Base-by-base conservation (phyloP, 1,139 yeast species). In the Groenewaldozyma sp. region DNA sequence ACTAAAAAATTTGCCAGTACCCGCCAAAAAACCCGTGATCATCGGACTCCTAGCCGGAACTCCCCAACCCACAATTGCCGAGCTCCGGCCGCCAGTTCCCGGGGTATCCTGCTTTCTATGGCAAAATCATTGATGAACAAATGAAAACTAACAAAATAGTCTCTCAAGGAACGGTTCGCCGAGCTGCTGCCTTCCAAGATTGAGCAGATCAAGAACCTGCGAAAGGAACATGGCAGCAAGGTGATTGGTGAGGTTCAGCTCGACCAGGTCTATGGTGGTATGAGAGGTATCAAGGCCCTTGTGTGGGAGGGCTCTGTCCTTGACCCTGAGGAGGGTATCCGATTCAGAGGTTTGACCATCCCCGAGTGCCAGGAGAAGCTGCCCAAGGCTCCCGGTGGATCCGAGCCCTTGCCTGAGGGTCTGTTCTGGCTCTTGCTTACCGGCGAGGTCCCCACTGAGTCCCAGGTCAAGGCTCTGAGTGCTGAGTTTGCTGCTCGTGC, bases 261-360 rank as follows among this genome's bases (percentile, higher is more conserved):
- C 53, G 95, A 86, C 68, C 97, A 91, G 72, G 95, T 95, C 40
- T 91, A 91, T 70, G 98, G 97, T 74, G 98, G 98, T 76, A 86
- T 84, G 95, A 81, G 96, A 71, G 96, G 96, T 67, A 83, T 88
- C 71, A 84, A 84, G 70, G 95, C 95, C 60, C 74, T 91, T 56
- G 96, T 91, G 47, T 91, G 97, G 97, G 97, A 91, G 74, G 98
- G 98, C 59, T 88, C 97, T 43, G 98, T 91, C 43, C 75, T 91
- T 65, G 98, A 91, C 69, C 94, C 98, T 55, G 82, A 82, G 53
- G 98, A 91, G 70, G 98, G 98, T 62, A 91, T 91, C 65, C 81
- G 96, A 65, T 91, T 91, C 79, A 86, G 97, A 73, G 97, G 97
- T 59, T 77, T 81, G 70, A 88, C 98, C 58, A 91, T 91, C 57